Percentiles rank a stretch among this genome's conserved stretches.
Evolutionary conservation across 2,329 filamentous ascomycete genomes (phyloP).

Genomic region (Torrubiellomyces zombiae): DNA sequence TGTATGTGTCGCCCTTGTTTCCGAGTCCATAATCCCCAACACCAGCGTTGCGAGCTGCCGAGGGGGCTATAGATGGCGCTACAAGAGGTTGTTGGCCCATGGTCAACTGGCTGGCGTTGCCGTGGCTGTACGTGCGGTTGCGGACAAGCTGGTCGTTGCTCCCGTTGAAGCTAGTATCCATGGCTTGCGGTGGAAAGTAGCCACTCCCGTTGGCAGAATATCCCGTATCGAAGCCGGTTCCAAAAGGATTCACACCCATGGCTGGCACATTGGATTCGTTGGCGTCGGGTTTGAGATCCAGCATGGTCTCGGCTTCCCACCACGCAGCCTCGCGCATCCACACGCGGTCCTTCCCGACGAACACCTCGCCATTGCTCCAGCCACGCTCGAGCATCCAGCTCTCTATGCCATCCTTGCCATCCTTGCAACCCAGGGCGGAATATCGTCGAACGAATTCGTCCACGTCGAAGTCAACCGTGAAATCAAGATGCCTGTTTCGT

Average conservation of each 20-base stretch:
- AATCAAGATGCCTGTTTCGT: constrained; percentile 78
- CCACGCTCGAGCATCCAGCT: constrained; percentile 88
- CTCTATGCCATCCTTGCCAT: constrained; percentile 83
- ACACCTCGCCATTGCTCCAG: constrained; percentile 95
- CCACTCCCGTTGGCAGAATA: constrained; percentile 52
- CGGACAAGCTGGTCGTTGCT: constrained; percentile 59
- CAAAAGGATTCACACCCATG: constrained; percentile 29
- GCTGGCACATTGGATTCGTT: constrained; percentile 11
- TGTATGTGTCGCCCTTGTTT: constrained; percentile 63
- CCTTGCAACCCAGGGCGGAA: constrained; percentile 64
- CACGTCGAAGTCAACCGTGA: constrained; percentile 89
- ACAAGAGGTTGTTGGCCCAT: constrained; percentile 21
- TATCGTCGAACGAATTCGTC: constrained; percentile 85
- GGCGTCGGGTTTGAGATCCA: constrained; percentile 64
- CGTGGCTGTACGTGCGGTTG: constrained; percentile 37
- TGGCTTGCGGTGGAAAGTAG: constrained; percentile 51
- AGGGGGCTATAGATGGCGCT: constrained; percentile 45
- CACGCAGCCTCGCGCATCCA: constrained; percentile 91
- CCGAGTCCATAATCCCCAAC: constrained; percentile 82
- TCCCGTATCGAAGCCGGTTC: constrained; percentile 43
- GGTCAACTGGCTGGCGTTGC: constrained; percentile 38
- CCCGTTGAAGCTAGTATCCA: constrained; percentile 44
- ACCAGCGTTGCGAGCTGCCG: constrained; percentile 36
- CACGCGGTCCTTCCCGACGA: constrained; percentile 76
- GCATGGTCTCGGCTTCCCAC: constrained; percentile 96